Evolutionary conservation across 1,284 basidiomycete species (phyloP), one percentile per base, ranked within the genome.

Genomic region (Ustilago xerochloae): DNA sequence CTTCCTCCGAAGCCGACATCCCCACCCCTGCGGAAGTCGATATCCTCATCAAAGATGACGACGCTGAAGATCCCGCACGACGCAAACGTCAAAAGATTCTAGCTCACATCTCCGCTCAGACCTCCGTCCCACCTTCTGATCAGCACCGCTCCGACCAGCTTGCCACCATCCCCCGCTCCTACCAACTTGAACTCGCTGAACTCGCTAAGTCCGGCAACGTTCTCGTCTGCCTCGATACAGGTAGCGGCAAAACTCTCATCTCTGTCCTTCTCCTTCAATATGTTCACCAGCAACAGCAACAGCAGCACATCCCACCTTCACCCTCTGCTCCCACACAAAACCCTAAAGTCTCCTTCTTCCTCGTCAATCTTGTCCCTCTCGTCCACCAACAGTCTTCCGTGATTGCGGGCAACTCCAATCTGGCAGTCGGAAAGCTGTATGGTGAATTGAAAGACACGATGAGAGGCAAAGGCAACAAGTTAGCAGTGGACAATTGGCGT

Each of bases 201-300:
- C 47, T 64, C 9, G 71, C 71, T 29, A 61, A 69, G 41, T 35
- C 55, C 1, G 49, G 59, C 28, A 78, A 78, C 45, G 63, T 79
- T 30, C 65, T 80, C 41, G 75, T 77, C 36, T 76, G 73, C 33
- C 59, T 80, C n/a, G 71, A 73, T 29, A 80, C 78, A 2, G 78
- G 78, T n/a, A 70, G 65, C 36, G 78, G 78, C 8, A 80, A 80
- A 65, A 80, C 78, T 16, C 74, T 80, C 57, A 70, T 80, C 41
- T 68, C 77, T 22, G 78, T 73, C 12, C 60, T 80, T 16, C 65
- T 80, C 4, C 57, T 80, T 9, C 58, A 79, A 46, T 58, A 79
- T 36, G 54, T 79, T 2, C 62, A 61, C 28, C 28, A 57, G 9
- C 60, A 47, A n/a, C 24, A 16, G 38, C 29, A 18, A 4, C 9